These are phyloP conservation scores for Metschnikowia peoriensis DNA, from an alignment of 805 yeast genomes.

Conservation along the genomic window DNA sequence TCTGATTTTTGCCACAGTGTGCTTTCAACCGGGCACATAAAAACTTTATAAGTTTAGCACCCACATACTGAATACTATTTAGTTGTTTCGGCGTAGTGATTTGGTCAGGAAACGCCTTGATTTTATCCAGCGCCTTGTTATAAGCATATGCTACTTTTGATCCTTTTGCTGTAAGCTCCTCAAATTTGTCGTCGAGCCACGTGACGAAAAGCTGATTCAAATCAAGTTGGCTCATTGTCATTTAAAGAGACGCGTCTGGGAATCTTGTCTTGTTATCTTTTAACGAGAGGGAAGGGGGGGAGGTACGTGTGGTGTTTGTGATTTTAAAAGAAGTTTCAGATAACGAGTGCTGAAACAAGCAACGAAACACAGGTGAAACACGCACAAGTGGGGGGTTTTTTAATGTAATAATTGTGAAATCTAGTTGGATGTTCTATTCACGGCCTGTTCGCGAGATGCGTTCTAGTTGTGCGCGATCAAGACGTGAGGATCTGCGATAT, in stretches of 20 bases:
- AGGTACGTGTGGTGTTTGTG: not conserved
- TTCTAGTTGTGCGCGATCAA: too few relatives aligned
- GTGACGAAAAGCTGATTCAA: conserved; percentile 50
- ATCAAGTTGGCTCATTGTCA: conserved; percentile 25
- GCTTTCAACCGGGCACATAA: conserved; percentile 46
- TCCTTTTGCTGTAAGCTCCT: conserved; percentile 45
- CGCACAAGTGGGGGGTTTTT: too few relatives aligned
- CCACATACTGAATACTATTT: conserved; percentile 60
- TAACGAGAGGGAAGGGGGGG: not conserved
- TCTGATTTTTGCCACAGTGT: conserved; percentile 58
- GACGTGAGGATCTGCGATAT: too few relatives aligned
- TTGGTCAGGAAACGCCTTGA: conserved; percentile 43
- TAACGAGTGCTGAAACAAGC: too few relatives aligned
- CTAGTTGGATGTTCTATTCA: too few relatives aligned
- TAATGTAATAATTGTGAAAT: too few relatives aligned
- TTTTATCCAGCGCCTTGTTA: conserved; percentile 52
- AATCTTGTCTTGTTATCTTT: not conserved
- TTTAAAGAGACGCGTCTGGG: not conserved
- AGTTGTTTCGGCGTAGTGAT: conserved; percentile 60
- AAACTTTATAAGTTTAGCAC: conserved; percentile 60
- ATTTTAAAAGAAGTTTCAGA: too few relatives aligned
- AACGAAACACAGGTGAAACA: too few relatives aligned
- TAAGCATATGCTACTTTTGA: conserved; percentile 54
- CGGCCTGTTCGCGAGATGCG: too few relatives aligned
- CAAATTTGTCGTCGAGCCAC: conserved; percentile 59